Conservation (phyloP, 225 moss, liverwort and hornwort genomes). For the Straminergon stramineum region DNA sequence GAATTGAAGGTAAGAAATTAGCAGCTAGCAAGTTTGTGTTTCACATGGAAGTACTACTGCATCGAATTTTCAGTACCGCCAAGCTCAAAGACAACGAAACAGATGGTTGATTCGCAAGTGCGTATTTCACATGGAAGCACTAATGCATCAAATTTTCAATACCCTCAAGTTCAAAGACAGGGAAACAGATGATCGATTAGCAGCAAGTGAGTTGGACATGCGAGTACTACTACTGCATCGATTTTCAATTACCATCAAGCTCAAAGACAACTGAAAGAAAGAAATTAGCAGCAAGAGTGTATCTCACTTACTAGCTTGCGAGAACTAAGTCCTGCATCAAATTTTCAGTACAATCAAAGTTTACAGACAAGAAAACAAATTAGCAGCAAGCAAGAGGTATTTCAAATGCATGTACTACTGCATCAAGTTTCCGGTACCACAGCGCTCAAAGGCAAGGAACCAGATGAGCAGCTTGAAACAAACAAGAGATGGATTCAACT, state of each 20-base stretch:
- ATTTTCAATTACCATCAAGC: background rate
- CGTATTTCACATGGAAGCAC: background rate
- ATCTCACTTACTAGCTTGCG: background rate
- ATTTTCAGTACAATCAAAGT: background rate
- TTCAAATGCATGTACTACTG: background rate
- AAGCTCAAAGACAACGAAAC: background rate
- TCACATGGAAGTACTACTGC: background rate
- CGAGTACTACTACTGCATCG: background rate
- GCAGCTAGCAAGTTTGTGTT: background rate
- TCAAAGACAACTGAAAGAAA: background rate
- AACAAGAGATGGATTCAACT: background rate
- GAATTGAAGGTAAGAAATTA: background rate
- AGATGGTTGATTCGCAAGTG: background rate
- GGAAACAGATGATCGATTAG: background rate
- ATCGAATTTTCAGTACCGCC: background rate
- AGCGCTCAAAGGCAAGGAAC: background rate
- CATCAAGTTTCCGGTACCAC: background rate
- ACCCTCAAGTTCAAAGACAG: background rate
- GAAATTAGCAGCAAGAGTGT: background rate
- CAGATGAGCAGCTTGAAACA: background rate
- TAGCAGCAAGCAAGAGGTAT: background rate
- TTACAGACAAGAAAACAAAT: background rate
- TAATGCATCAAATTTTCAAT: too few species aligned
- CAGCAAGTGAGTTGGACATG: background rate
- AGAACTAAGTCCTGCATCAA: background rate